Evolutionary conservation across 2,329 filamentous ascomycete species (phyloP).

Genomic region (Fusarium austroafricanum): DNA sequence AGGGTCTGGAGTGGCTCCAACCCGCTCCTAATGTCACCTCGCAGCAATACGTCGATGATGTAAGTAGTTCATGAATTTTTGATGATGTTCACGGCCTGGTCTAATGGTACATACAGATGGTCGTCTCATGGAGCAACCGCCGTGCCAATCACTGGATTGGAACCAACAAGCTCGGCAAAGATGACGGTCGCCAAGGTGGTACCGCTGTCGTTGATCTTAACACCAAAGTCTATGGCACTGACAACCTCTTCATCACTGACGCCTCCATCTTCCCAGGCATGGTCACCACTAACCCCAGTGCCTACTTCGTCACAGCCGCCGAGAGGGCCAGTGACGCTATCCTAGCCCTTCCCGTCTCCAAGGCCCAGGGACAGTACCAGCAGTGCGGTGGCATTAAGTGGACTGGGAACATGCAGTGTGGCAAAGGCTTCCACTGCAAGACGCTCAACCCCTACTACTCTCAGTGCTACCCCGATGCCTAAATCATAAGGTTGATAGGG

Average conservation of each 20-base stretch:
- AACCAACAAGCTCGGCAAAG: slow-evolving; percentile 18
- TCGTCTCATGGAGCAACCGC: slow-evolving; percentile 19
- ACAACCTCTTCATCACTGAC: slow-evolving; percentile 11
- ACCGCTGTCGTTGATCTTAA: slow-evolving; percentile 19
- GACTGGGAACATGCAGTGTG: slow-evolving; percentile 13
- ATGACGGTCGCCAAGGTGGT: slow-evolving; percentile 10
- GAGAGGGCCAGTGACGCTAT: slow-evolving; percentile 15
- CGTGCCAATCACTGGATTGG: slow-evolving; percentile 22
- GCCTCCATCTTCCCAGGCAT: slow-evolving; percentile 17
- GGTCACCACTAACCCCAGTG: slow-evolving; percentile 7
- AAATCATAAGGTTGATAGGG: too few relatives aligned
- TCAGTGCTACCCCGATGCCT: slow-evolving; percentile 11
- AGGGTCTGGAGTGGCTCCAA: slow-evolving; percentile 12
- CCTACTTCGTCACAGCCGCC: slow-evolving; percentile 3
- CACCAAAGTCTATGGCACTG: slow-evolving; percentile 20
- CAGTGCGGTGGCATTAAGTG: slow-evolving; percentile 13
- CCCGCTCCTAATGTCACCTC: slow-evolving; percentile 9
- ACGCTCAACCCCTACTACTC: neutral
- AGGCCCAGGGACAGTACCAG: slow-evolving; percentile 6
- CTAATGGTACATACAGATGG: neutral
- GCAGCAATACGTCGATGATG: slow-evolving; percentile 16
- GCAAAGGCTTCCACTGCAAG: slow-evolving; percentile 15
- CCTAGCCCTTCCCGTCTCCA: slow-evolving; percentile 7
- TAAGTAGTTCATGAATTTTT: neutral
- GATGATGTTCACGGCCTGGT: accelerated